Percentiles rank a stretch among this genome's conserved stretches.
Evolutionary conservation across 345 rosid genomes (phyloP).

Genomic region (Ceriops decandra): DNA sequence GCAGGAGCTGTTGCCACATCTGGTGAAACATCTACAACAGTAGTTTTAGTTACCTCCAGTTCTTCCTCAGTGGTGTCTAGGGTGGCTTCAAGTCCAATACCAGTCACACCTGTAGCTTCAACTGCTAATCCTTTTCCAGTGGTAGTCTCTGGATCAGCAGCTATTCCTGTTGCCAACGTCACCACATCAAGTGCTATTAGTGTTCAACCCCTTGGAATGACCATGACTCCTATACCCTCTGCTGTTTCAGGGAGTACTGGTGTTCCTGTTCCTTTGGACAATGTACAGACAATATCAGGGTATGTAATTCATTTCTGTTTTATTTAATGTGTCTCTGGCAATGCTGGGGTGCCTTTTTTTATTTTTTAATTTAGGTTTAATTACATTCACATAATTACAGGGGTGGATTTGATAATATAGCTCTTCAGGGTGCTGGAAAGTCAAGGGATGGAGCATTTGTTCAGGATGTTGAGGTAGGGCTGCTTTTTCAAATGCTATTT

Average conservation of each 20-base stretch:
- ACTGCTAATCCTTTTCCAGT: conserved; percentile 35
- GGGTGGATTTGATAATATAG: conserved; percentile 35
- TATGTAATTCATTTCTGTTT: conserved; percentile 29
- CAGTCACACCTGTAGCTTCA: conserved; percentile 43
- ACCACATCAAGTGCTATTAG: conserved; percentile 25
- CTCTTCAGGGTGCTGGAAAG: conserved; percentile 39
- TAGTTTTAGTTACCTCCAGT: conserved; percentile 43
- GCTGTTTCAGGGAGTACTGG: conserved; percentile 35
- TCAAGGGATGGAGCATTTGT: conserved; percentile 46
- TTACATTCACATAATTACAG: conserved; percentile 23
- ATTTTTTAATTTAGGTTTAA: conserved; percentile 6
- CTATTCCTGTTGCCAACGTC: conserved; percentile 35
- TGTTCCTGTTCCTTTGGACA: conserved; percentile 29
- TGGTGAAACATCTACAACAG: conserved; percentile 36
- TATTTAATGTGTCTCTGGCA: conserved; percentile 10
- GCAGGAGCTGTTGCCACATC: conserved; percentile 40
- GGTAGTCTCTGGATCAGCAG: conserved; percentile 45
- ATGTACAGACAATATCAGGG: conserved; percentile 42
- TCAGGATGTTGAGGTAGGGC: conserved; percentile 58
- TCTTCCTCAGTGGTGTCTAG: conserved; percentile 32
- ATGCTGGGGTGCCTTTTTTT: not conserved
- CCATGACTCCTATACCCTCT: conserved; percentile 31
- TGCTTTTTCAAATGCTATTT: conserved; percentile 9
- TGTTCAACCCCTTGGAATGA: conserved; percentile 23
- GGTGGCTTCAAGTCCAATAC: conserved; percentile 58